Evolutionary conservation across 2,329 filamentous ascomycete species (phyloP), one percentile per base, ranked within the genome.

Genomic region (Sporothrix pseudoabietina): DNA sequence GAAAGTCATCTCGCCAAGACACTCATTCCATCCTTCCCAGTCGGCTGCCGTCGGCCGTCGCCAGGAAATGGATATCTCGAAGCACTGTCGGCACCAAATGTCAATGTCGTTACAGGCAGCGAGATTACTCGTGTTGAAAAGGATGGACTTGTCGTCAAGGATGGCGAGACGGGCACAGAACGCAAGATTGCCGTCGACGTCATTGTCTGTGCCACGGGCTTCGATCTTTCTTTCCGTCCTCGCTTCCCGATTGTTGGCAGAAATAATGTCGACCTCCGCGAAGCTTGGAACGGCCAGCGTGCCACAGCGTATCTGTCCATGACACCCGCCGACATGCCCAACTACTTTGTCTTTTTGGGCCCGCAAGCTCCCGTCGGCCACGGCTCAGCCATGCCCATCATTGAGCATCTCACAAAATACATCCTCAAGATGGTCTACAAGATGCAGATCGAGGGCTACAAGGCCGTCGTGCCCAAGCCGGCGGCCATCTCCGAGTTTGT

Each of bases 21-120:
- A 7, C 54, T 73, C 14, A 65, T 76, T 32, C 75, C 75, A 1
- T 39, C 59, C 3, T 76, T 75, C 19, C 80, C 81, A 0, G 82
- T 83, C 5, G 85, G 85, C 14, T 84, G 79, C 78, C 80, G 79
- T 71, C 81, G 82, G 0, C 80, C 84, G 52, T 82, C 83, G 0
- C 84, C 83, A 0, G 83, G 83, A 0, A 80, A 82, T 65, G 82
- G 83, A 6, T 84, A 83, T 76, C 78, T 84, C 52, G 82, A 84
- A 72, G 80, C 81, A 10, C 78, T 86, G 54, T 79, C 79, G 3
- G 75, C 82, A 71, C 78, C 81, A 12, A 87, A 88, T 65, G 83
- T 87, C 4, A 76, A 79, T 8, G 80, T 81, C 4, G 79, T 85
- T 35, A 80, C 79, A 44, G 81, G 82, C n/a, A 80, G 81, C 19